Percentiles rank a stretch among this genome's conserved stretches.
Evolutionary conservation across 2,329 filamentous ascomycete species (phyloP).

Genomic region (Colletotrichum paranaense): DNA sequence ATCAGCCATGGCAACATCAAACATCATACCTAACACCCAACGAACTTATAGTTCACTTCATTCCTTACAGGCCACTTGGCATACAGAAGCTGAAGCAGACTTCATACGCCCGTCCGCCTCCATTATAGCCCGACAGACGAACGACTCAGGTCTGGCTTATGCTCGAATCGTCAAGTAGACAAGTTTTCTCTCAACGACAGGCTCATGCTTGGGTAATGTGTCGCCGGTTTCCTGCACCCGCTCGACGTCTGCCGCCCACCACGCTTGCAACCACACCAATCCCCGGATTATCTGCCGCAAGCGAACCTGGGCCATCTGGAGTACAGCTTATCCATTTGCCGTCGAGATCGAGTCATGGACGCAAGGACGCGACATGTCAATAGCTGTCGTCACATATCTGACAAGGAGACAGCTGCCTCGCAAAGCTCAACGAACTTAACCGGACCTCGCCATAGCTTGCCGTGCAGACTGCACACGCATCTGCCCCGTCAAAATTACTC

Average conservation of each 20-base stretch:
- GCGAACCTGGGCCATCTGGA: neutral
- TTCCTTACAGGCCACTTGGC: neutral
- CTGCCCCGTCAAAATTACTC: conserved; percentile 12
- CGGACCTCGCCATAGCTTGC: neutral
- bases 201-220: neutral
- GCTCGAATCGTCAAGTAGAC: neutral
- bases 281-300: neutral
- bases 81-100: neutral
- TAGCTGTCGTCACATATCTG: conserved; percentile 5
- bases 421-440: neutral
- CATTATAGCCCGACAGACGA: neutral
- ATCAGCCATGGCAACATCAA: neutral
- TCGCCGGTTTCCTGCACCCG: neutral
- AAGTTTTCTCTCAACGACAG: neutral
- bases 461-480: neutral
- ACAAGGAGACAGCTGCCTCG: neutral
- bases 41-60: neutral
- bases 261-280: neutral
- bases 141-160: neutral
- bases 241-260: neutral
- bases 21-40: neutral
- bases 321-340: neutral
- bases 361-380: neutral
- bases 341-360: conserved; percentile 11
- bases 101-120: neutral